phyloP scores from a whole-genome alignment of 1,284 basidiomycete species.

The Cutaneotrichosporon mucoides region DNA sequence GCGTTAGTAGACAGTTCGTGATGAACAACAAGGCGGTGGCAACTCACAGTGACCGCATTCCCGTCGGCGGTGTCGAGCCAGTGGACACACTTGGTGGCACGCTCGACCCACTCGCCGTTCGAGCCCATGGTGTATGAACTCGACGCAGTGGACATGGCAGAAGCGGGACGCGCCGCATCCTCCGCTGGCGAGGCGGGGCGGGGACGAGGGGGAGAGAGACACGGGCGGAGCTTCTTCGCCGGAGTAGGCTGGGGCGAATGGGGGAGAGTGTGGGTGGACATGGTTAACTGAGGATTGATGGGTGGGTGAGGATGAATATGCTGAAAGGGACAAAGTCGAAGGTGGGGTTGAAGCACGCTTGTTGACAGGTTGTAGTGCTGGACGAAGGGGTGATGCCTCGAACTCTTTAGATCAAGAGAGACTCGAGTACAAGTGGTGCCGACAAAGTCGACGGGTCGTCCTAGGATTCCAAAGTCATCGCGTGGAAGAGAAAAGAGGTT shows the following conservation, averaged over 20 bases:
- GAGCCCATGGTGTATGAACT: conserved; percentile 11
- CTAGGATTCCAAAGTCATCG: conserved; percentile 4
- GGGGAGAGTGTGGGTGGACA: conserved; percentile 10
- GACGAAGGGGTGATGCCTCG: no score
- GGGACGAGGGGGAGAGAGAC: conserved; percentile 33
- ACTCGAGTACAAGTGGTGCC: conserved; percentile 1
- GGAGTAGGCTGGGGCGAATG: conserved; percentile 17
- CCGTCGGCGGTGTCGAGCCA: conserved; percentile 34
- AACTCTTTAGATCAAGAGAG: neutral
- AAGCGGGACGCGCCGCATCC: conserved; percentile 6
- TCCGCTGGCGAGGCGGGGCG: neutral
- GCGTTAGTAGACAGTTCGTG: neutral
- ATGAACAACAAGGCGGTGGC: neutral
- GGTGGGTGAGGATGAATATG: no score
- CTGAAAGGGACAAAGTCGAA: neutral
- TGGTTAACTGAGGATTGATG: neutral
- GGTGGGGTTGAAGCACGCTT: no score
- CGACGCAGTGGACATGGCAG: conserved; percentile 9
- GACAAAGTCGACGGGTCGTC: conserved; percentile 5
- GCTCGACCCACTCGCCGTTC: conserved; percentile 21
- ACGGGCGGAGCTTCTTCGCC: conserved; percentile 38
- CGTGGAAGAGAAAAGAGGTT: neutral
- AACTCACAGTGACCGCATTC: conserved; percentile 34
- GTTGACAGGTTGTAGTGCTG: no score
- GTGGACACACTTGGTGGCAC: conserved; percentile 35